These are phyloP conservation scores for Spergularia bocconei DNA, from an alignment of 148 eudicot species.

Conservation along the genomic window DNA sequence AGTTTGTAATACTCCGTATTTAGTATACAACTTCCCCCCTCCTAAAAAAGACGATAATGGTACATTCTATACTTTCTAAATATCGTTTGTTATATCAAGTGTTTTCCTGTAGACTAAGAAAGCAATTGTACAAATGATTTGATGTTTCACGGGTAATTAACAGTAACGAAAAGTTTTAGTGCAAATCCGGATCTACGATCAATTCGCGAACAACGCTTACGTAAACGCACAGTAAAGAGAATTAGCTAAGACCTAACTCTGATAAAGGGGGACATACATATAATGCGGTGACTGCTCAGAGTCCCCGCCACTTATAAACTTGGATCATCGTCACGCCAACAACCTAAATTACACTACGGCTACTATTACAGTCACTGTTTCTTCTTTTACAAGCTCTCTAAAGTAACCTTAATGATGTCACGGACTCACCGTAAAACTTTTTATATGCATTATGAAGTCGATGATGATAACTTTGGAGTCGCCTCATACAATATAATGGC, in stretches of 20 bases:
- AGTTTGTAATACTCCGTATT: background rate
- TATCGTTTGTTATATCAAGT: background rate
- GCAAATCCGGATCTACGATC: conserved; percentile 9
- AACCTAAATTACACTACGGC: conserved; percentile 4
- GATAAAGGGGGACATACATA: conserved; percentile 2
- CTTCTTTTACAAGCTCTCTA: too few species aligned
- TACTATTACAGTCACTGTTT: background rate
- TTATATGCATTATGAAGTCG: background rate
- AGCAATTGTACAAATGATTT: background rate
- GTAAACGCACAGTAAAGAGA: background rate
- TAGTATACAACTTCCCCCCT: background rate
- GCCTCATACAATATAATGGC: background rate
- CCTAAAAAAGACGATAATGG: too few species aligned
- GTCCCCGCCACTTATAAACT: conserved; percentile 21
- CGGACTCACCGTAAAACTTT: too few species aligned
- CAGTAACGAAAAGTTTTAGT: background rate
- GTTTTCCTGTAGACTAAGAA: background rate
- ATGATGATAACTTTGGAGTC: background rate
- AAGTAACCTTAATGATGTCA: too few species aligned
- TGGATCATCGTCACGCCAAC: conserved; percentile 9
- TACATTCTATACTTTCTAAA: too few species aligned
- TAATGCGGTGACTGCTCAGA: conserved; percentile 16
- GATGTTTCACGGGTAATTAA: background rate
- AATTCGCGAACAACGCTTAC: conserved; percentile 7
- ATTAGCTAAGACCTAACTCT: conserved; percentile 30